Base-by-base conservation (phyloP, 495 filamentous ascomycete species). In the Talaromyces stipitatus region DNA sequence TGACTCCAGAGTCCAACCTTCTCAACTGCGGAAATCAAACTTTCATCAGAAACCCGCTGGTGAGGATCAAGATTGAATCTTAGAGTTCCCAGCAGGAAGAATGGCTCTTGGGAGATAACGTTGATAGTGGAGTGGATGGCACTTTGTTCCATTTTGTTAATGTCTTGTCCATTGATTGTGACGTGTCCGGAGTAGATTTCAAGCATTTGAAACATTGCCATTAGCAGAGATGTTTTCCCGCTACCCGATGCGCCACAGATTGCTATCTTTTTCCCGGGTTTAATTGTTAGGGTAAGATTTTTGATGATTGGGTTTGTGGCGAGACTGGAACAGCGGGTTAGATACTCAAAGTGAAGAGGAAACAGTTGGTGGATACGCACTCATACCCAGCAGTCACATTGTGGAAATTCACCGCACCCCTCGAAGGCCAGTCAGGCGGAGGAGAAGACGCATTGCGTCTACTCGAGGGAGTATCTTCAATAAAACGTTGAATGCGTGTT, bases 221-320 rank as follows among this genome's bases (percentile, higher is more conserved):
- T 26, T 5, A 61, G 28, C 7, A 68, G 38, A 29, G 60, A 59
- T 24, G 63, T 61, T 56, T 69, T 73, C 4, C 70, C 70, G 56
- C 69, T 72, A 2, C 73, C 73, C 8, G 71, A 74, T 4, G 63
- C 58, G 6, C 73, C 72, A 47, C 66, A 71, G 41, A 76, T 65
- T 14, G 67, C 72, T 2, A 76, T 56, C 22, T 69, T 76, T 33
- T 72, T 61, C 10, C 68, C 67, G 8, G 65, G 32, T 2, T 36
- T 12, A 23, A 72, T 66, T 8, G 57, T 48, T 6, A 74, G 50
- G 23, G 46, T 33, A 23, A 78, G 58, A 41, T 64, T 55, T 50
- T 53, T 28, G 6, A 64, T 52, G 20, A 53, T 30, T 18, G 55
- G 38, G 10, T 50, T 18, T 52, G 52, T 26, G 12, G 22, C 23